A percentile compares a stretch with the other conserved stretches of the same genome.
These are phyloP conservation scores for Mycena galericulata DNA, from an alignment of 768 basidiomycete genomes.

Conservation along the genomic window DNA sequence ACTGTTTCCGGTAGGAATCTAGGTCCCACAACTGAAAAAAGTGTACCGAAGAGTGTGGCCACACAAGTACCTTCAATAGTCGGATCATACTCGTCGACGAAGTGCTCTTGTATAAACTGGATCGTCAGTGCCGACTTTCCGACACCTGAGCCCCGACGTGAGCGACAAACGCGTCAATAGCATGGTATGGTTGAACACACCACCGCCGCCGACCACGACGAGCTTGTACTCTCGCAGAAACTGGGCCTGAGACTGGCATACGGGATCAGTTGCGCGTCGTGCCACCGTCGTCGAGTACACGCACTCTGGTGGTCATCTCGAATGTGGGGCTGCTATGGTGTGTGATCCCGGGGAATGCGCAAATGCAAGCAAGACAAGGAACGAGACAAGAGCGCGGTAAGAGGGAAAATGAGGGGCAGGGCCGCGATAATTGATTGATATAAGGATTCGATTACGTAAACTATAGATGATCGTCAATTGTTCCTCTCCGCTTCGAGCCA, in stretches of 20 bases:
- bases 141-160: constrained; percentile 51
- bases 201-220: constrained; percentile 98
- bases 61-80: constrained; percentile 85
- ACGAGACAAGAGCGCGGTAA: too few species aligned
- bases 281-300: not conserved
- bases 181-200: constrained; percentile 54
- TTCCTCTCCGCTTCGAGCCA: too few species aligned
- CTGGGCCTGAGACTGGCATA: constrained; percentile 67
- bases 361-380: not conserved
- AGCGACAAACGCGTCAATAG: constrained; percentile 8
- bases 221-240: constrained; percentile 98
- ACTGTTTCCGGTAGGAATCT: constrained; percentile 98
- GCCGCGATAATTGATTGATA: too few species aligned
- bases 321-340: not conserved
- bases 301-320: constrained; percentile 31
- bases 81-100: constrained; percentile 90
- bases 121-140: constrained; percentile 93
- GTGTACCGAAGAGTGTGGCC: not conserved
- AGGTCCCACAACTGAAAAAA: not conserved
- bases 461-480: too few species aligned
- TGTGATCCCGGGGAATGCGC: not conserved
- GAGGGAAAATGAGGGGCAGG: too few species aligned
- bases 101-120: constrained; percentile 93
- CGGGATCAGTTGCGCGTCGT: constrained; percentile 2
- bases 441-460: too few species aligned